Evolutionary conservation across 31 red algal genomes (phyloP), one percentile per base, ranked within the genome.

Genomic region (Porphyra umbilicalis): DNA sequence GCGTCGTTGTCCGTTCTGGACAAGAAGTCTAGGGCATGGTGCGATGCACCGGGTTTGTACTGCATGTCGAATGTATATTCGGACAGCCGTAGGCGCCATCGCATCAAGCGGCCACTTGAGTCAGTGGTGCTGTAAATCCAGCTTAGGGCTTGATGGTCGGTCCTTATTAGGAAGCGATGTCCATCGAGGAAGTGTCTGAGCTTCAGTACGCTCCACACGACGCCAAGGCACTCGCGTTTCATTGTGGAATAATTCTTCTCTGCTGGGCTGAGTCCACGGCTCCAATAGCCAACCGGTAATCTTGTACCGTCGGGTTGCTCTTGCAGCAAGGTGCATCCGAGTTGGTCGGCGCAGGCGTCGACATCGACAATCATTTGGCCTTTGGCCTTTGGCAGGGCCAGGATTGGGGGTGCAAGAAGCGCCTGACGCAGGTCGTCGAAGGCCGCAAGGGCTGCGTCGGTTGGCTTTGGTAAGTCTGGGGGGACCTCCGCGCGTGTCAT

Each of bases 111-210:
- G 39, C 78, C 84, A n/a, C 31, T 80, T 8, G 36, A 0, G 34
- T 81, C 84, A 9, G 78, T 14, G 0, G 80, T 39, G 25, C 31
- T 75, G 34, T 85, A 44, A 32, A 85, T 77, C 88, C 83, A 90
- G 35, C 33, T 20, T 9, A 81, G 39, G 16, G 6, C 0, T 31
- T 75, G 34, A 29, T 92, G 85, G 44, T 88, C 81, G 20, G 81
- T 84, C 6, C 85, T 39, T 16, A 85, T 57, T 0, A 76, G 78
- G 32, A 86, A 86, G 32, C 39, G 33, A 14, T 40, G 32, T 30
- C 80, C 75, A 79, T 76, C 79, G 39, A 91, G 83, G 39, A 86
- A 91, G 46, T 78, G 78, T 4, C 83, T 44, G 9, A 91, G 79
- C 10, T 78, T 86, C 0, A 44, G 6, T 0, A 86, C 32, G 32